Conservation (phyloP, 1,284 basidiomycete species). For the Cutaneotrichosporon mucoides region DNA sequence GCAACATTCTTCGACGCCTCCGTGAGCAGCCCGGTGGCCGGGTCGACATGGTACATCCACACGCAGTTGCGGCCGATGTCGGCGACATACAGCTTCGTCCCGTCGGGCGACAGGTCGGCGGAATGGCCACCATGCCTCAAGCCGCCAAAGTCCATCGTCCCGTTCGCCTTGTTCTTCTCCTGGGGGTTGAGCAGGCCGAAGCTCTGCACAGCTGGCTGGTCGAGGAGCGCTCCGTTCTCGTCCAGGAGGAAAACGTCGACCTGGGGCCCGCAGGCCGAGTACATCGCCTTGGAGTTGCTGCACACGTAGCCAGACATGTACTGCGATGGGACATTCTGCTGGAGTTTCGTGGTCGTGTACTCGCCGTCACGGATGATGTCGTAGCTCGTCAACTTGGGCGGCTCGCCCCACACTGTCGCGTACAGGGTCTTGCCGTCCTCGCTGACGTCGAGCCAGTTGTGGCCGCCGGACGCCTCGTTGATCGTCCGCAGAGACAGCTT, state of each 20-base stretch:
- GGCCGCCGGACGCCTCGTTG: slow-evolving; percentile 30
- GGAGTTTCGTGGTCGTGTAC: slow-evolving; percentile 11
- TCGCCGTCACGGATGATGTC: slow-evolving; percentile 11
- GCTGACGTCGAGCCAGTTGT: slow-evolving; percentile 39
- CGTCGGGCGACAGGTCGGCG: slow-evolving; percentile 39
- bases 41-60: slow-evolving; percentile 45
- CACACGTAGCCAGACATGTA: slow-evolving; percentile 40
- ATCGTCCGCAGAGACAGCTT: slow-evolving; percentile 22
- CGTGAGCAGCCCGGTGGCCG: slow-evolving; percentile 26
- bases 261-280: slow-evolving; percentile 47
- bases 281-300: slow-evolving; percentile 38
- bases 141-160: slow-evolving; percentile 40
- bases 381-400: slow-evolving; percentile 34
- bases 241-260: slow-evolving; percentile 46
- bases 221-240: slow-evolving; percentile 33
- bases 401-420: slow-evolving; percentile 37
- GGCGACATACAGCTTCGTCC: slow-evolving; percentile 40
- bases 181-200: slow-evolving; percentile 15
- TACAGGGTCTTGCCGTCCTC: slow-evolving; percentile 26
- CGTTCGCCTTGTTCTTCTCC: slow-evolving; percentile 15
- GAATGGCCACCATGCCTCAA: slow-evolving; percentile 40
- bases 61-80: slow-evolving; percentile 49
- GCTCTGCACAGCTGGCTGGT: slow-evolving; percentile 19
- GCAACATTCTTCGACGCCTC: slow-evolving; percentile 43
- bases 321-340: slow-evolving; percentile 25